Evolutionary conservation across 2,329 filamentous ascomycete genomes (phyloP).

Genomic region (Aaosphaeria pasadenensis): DNA sequence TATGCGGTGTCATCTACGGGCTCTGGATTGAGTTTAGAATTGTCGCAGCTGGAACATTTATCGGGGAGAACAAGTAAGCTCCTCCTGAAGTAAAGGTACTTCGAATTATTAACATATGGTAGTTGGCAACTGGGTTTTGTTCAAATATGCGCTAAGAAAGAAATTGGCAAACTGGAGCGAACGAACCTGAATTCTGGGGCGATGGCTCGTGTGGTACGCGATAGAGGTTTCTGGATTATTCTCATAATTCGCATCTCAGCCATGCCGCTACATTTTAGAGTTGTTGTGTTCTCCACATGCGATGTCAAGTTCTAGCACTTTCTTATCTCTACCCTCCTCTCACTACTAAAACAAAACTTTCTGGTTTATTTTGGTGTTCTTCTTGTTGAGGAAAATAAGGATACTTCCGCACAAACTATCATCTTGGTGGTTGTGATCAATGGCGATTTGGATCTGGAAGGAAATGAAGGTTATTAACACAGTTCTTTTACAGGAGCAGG

Average conservation of each 20-base stretch:
- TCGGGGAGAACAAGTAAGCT: slow-evolving; percentile 27
- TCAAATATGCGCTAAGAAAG: slow-evolving; percentile 29
- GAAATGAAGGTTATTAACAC: slow-evolving; percentile 34
- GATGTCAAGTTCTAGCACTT: slow-evolving; percentile 37
- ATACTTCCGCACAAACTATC: slow-evolving; percentile 21
- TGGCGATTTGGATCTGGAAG: slow-evolving; percentile 31
- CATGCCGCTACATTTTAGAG: slow-evolving; percentile 34
- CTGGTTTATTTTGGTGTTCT: slow-evolving; percentile 34
- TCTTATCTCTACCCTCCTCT: slow-evolving; percentile 30
- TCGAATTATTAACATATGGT: slow-evolving; percentile 6
- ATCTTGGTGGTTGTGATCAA: slow-evolving; percentile 28
- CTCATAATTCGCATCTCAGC: slow-evolving; percentile 32
- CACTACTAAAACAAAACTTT: slow-evolving; percentile 35
- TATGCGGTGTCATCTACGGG: slow-evolving; percentile 35
- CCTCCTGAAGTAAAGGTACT: not conserved
- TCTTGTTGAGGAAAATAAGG: slow-evolving; percentile 23
- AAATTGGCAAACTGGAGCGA: slow-evolving; percentile 30
- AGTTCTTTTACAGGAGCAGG: slow-evolving; percentile 31
- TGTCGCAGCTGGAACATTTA: slow-evolving; percentile 32
- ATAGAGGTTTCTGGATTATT: slow-evolving; percentile 31
- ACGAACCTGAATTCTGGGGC: slow-evolving; percentile 36
- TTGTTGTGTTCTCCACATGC: slow-evolving; percentile 35
- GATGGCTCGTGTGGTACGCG: slow-evolving; percentile 31
- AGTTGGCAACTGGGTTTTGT: slow-evolving; percentile 37
- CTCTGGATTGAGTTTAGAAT: slow-evolving; percentile 34